Percentiles rank a stretch among this genome's conserved stretches.
Conservation (phyloP, 306 rosid species). For the Rosa lucieae region DNA sequence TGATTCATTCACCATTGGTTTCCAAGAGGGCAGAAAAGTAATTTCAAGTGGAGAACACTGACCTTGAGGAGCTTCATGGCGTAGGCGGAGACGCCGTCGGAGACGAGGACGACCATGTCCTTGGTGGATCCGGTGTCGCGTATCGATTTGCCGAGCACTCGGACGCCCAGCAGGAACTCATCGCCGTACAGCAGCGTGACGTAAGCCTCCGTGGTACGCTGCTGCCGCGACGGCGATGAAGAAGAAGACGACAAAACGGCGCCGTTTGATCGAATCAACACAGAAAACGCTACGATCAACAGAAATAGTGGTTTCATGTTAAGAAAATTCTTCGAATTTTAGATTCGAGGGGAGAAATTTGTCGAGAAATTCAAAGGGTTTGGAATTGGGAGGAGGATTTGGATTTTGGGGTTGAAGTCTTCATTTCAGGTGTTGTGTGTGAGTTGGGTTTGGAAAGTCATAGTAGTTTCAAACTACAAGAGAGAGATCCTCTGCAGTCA, state of each 20-base stretch:
- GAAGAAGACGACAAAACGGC: conserved; percentile 21
- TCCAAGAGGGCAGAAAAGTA: not conserved
- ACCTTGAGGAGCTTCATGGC: conserved; percentile 82
- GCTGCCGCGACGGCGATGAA: conserved; percentile 15
- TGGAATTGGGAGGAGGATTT: not conserved
- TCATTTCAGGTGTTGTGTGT: not conserved
- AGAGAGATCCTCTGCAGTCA: not conserved
- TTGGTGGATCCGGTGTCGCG: conserved; percentile 76
- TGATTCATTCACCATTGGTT: not conserved
- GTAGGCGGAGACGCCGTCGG: conserved; percentile 88
- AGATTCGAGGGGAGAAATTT: not conserved
- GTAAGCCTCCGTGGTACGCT: conserved; percentile 62
- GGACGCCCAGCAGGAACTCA: conserved; percentile 89
- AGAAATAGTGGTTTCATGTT: conserved; percentile 42
- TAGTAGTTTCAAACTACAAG: not conserved
- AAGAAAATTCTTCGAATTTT: conserved; percentile 2
- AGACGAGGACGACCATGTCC: conserved; percentile 92
- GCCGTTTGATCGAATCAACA: conserved; percentile 32
- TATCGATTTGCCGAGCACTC: conserved; percentile 93
- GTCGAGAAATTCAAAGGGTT: not conserved
- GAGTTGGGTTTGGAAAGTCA: not conserved
- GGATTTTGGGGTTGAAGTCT: conserved; percentile 7
- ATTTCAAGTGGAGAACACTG: not conserved
- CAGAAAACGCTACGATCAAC: conserved; percentile 10
- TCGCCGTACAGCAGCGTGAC: conserved; percentile 94